Evolutionary conservation across 2,329 filamentous ascomycete species (phyloP).

Genomic region (Fusarium falciforme): DNA sequence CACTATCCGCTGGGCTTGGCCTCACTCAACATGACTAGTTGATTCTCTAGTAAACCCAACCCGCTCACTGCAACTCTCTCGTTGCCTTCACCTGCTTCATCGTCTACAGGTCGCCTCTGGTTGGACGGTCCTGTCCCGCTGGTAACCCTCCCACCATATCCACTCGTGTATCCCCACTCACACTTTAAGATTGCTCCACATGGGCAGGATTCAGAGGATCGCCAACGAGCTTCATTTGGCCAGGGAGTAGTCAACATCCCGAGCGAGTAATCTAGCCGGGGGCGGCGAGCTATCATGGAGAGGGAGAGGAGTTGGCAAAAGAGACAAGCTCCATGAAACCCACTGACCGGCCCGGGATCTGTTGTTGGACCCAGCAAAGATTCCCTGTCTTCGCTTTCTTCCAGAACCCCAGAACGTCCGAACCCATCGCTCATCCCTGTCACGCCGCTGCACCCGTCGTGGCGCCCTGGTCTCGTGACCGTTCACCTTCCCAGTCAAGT

Average conservation of each 20-base stretch:
- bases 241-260: slow-evolving; percentile 7
- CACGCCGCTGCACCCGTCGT: slow-evolving; percentile 4
- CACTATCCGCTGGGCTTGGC: slow-evolving; percentile 8
- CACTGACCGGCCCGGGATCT: slow-evolving; percentile 23
- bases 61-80: neutral
- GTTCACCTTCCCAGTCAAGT: slow-evolving; percentile 3
- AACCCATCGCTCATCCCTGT: neutral
- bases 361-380: slow-evolving; percentile 4
- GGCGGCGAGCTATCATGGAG: neutral
- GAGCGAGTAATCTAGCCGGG: neutral
- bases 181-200: slow-evolving; percentile 21
- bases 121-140: slow-evolving; percentile 8
- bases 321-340: slow-evolving; percentile 27
- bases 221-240: slow-evolving; percentile 26
- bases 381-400: slow-evolving; percentile 19
- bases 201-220: slow-evolving; percentile 22
- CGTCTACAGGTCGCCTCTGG: slow-evolving; percentile 2
- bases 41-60: slow-evolving; percentile 3
- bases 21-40: slow-evolving; percentile 25
- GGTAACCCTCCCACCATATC: slow-evolving; percentile 3
- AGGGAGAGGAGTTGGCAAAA: slow-evolving; percentile 9
- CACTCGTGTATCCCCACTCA: slow-evolving; percentile 13
- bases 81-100: neutral
- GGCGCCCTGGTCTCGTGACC: slow-evolving; percentile 32
- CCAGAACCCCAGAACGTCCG: slow-evolving; percentile 19